Evolutionary conservation across 306 rosid genomes (phyloP), one percentile per base, ranked within the genome.

Genomic region (Mucuna pruriens): DNA sequence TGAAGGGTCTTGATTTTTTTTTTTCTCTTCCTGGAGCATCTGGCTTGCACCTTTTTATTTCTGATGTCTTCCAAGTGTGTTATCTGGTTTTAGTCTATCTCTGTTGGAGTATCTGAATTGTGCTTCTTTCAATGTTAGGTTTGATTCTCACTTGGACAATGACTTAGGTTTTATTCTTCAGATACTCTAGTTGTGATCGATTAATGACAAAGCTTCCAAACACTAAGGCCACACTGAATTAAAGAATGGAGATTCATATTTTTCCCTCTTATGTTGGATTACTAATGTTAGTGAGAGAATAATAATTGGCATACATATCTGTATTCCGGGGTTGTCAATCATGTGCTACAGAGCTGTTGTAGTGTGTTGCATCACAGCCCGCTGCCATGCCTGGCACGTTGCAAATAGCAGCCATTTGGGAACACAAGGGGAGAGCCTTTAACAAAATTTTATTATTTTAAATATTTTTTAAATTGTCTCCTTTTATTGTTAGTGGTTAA

Each of bases 101-200:
- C 54, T 38, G n/a, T 77, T 58, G 16, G 25, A 17, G 63, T 20
- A n/a, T 57, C 55, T 42, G 80, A 54, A 71, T 76, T 80, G 16
- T 54, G 60, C 58, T 74, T 74, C 51, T 34, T n/a, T 22, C 11
- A 22, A 4, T 67, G 16, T 33, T 74, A n/a, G 65, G 55, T 33
- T 17, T 38, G 77, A 66, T 57, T 65, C 45, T 39, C 11, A 25
- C 73, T 57, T 23, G 42, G 80, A 31, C 40, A 65, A 9, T 29
- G 22, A 22, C 17, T 10, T 40, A 13, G 8, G 23, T 6, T 26
- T 29, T 20, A 16, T 61, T 60, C 19, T 29, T 57, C 68, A 13
- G n/a, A 12, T 60, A 11, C 40, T 51, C 10, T 3, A 6, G 19
- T 25, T 19, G 17, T 46, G 31, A 16, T 12, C 9, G 42, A 22